Base-by-base conservation (phyloP, 2,329 filamentous ascomycete species). In the Cercospora zeae-maydis region DNA sequence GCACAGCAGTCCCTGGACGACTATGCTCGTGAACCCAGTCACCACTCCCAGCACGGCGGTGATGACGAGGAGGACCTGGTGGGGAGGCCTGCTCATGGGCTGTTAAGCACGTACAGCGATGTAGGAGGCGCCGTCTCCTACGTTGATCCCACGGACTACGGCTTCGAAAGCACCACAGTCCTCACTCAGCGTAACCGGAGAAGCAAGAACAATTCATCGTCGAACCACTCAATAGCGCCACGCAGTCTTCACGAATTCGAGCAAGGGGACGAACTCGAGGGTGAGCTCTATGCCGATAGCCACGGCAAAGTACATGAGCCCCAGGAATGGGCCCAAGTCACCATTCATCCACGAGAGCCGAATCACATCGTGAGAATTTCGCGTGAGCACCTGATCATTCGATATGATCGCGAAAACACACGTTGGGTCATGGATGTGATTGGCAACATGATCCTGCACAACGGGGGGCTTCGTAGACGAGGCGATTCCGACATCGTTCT, bases 351-450 rank as follows among this genome's bases (percentile, higher is more conserved):
- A 24, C 73, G 73, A 30, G 67, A 75, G 64, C 83, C 85, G 2
- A 80, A 75, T 63, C 85, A 84, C 66, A 90, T 89, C 56, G 90
- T 89, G 72, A 84, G 84, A 56, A 92, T 93, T 59, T 93, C 90
- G 3, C 82, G 89, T 64, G 80, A 88, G 69, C 90, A 93, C 74
- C 79, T 91, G 54, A 88, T 86, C 70, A 91, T 93, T 68, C 80
- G 84, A 52, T 93, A 88, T 76, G 89, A 90, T 70, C 80, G 84
- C 65, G 79, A 85, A 11, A 81, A 81, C 42, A 81, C 84, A 19
- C 78, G 84, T 6, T 93, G 91, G 70, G 85, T 91, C 72, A 85
- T 89, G 52, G 78, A 83, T 59, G 82, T 87, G 1, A 78, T 86
- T 55, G 85, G 86, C 36, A 92, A 92, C 69, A 88, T 89, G 5